These are phyloP conservation scores for Torulaspora indica DNA, from an alignment of 805 yeast species.

Conservation along the genomic window DNA sequence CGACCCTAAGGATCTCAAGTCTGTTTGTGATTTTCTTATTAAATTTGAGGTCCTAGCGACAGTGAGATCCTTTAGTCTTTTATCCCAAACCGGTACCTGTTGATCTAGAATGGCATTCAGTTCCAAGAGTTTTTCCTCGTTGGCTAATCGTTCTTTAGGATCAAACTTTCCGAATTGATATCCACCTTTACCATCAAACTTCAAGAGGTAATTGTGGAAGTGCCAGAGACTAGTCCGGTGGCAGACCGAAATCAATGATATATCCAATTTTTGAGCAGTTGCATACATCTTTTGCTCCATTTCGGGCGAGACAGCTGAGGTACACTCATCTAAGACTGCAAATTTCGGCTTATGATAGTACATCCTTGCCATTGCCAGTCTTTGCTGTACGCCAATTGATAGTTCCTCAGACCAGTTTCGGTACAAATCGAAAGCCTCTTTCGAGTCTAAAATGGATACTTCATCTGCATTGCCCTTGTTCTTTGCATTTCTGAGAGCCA, in stretches of 20 bases:
- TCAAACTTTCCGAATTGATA: slow-evolving; percentile 60
- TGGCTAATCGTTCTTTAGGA: slow-evolving; percentile 63
- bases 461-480: slow-evolving; percentile 30
- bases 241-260: slow-evolving; percentile 83
- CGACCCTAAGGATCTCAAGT: slow-evolving; percentile 16
- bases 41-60: slow-evolving; percentile 43
- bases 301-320: slow-evolving; percentile 87
- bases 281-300: slow-evolving; percentile 86
- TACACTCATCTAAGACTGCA: slow-evolving; percentile 94
- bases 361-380: slow-evolving; percentile 88
- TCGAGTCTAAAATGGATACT: slow-evolving; percentile 22
- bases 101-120: slow-evolving; percentile 64
- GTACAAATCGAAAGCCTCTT: slow-evolving; percentile 59
- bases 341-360: slow-evolving; percentile 88
- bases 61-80: slow-evolving; percentile 60
- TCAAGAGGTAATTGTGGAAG: slow-evolving; percentile 76
- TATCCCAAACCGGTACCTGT: slow-evolving; percentile 61
- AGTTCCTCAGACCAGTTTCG: slow-evolving; percentile 87
- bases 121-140: slow-evolving; percentile 72
- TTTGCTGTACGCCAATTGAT: slow-evolving; percentile 87
- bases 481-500: slow-evolving; percentile 23
- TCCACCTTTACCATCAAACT: slow-evolving; percentile 80
- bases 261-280: slow-evolving; percentile 72
- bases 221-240: slow-evolving; percentile 92
- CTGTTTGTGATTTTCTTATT: slow-evolving; percentile 31